Evolutionary conservation across 768 basidiomycete species (phyloP), one percentile per base, ranked within the genome.

Genomic region (Leccinum aurantiacum): DNA sequence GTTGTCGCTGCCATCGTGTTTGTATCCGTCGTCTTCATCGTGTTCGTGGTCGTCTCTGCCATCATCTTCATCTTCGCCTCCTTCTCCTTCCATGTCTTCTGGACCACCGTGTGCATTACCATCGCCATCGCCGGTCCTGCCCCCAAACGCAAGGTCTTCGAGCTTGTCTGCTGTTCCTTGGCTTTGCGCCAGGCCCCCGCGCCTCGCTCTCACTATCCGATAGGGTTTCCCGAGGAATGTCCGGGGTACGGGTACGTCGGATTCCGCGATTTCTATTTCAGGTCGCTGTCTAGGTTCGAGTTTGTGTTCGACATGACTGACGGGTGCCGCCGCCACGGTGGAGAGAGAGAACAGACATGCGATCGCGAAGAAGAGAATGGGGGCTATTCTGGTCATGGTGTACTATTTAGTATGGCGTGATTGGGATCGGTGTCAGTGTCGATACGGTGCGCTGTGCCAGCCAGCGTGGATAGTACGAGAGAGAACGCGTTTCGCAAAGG

Each of bases 221-320:
- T 63, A 68, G 11, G 60, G 33, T 37, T 47, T 59, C 10, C 66
- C 66, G 7, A 63, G 64, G 35, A 68, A 56, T 17, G 62, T 63
- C 19, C 57, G 59, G 6, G 67, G 62, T 11, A 29, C 57, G 27
- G 67, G 62, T 11, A 29, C 57, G 33, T 56, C 19, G 4, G 19
- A 19, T 46, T 19, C 11, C 11, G 10, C 44, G 2, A 19, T 13
- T 46, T 19, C 10, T 4, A 19, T 44, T 44, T 4, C 41, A 4
- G 41, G n/a, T 44, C 41, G 10, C n/a, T n/a, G 41, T 19, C 41
- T 19, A 4, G n/a, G 10, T 44, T 33, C n/a, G 41, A 19, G n/a
- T 19, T 19, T 19, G 9, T 0, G 0, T 46, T 33, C 44, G 44
- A 46, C 19, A 49, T 9, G 24, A 27, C 41, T 31, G 57, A 10